A percentile compares a stretch with the other conserved stretches of the same genome.
Conservation (phyloP, 352 stramenopile species). For the Phytopythium chamaehyphon region DNA sequence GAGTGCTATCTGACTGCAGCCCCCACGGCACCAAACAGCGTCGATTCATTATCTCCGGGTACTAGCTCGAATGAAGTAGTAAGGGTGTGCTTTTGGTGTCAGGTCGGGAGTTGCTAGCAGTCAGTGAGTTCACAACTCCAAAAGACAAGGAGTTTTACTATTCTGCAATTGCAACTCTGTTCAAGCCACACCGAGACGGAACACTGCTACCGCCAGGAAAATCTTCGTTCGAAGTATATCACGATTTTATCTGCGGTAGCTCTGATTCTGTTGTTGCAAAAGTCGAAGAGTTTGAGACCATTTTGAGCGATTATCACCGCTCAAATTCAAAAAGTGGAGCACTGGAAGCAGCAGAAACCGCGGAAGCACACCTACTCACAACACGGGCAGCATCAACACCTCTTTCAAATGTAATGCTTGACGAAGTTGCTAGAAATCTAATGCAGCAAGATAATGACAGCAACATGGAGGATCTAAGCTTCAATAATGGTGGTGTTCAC, state of each 20-base stretch:
- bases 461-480: background rate
- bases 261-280: background rate
- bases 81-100: conserved; percentile 7
- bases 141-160: conserved; percentile 10
- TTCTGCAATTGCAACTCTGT: conserved; percentile 3
- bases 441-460: background rate
- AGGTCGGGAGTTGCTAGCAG: conserved; percentile 12
- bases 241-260: background rate
- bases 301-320: conserved; percentile 11
- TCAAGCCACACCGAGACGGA: conserved; percentile 11
- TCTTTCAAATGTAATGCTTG: no score
- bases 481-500: no score
- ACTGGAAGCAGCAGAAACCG: background rate
- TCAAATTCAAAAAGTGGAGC: background rate
- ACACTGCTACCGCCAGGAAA: background rate
- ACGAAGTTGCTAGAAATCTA: no score
- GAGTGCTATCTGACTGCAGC: conserved; percentile 4
- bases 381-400: background rate
- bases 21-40: background rate
- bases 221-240: background rate
- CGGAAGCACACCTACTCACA: conserved; percentile 3
- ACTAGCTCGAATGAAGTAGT: background rate
- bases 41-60: background rate
- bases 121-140: background rate
- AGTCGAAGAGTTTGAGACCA: background rate